Percentiles rank a stretch among this genome's conserved stretches.
phyloP scores from a whole-genome alignment of 139 green algal genomes.

The Zygnema cylindricum region DNA sequence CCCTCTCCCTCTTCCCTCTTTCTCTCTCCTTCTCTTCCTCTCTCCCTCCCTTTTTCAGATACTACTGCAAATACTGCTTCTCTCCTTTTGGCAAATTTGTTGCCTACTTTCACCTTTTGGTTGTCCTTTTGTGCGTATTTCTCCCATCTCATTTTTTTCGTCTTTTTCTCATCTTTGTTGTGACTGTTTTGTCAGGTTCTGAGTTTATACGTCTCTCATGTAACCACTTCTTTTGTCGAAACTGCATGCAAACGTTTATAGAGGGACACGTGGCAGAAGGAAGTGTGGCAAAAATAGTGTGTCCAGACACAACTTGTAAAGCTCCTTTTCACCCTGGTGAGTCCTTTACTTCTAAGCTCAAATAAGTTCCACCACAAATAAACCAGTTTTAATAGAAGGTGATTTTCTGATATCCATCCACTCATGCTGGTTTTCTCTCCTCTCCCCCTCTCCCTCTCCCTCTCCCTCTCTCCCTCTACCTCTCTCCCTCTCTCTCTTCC shows the following conservation, averaged over 20 bases:
- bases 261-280: constrained; percentile 71
- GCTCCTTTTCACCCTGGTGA: constrained; percentile 61
- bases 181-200: constrained; percentile 6
- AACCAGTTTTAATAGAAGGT: too few species aligned
- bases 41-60: too few species aligned
- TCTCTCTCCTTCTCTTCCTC: too few species aligned
- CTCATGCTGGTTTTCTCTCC: not conserved
- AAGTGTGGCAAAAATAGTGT: constrained; percentile 71
- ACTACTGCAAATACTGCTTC: too few species aligned
- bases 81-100: too few species aligned
- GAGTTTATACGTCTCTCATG: constrained; percentile 64
- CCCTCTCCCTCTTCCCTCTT: too few species aligned
- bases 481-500: not conserved
- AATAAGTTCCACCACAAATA: too few species aligned
- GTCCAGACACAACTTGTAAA: constrained; percentile 74
- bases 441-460: not conserved
- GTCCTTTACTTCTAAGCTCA: constrained; percentile 32
- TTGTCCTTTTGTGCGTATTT: too few species aligned
- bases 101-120: too few species aligned
- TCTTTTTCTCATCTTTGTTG: too few species aligned
- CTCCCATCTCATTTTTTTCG: too few species aligned
- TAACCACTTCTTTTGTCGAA: constrained; percentile 76
- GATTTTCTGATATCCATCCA: not conserved
- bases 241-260: constrained; percentile 71
- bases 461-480: not conserved